phyloP scores from a whole-genome alignment of 2,329 filamentous ascomycete genomes.

The Fusarium palustre region DNA sequence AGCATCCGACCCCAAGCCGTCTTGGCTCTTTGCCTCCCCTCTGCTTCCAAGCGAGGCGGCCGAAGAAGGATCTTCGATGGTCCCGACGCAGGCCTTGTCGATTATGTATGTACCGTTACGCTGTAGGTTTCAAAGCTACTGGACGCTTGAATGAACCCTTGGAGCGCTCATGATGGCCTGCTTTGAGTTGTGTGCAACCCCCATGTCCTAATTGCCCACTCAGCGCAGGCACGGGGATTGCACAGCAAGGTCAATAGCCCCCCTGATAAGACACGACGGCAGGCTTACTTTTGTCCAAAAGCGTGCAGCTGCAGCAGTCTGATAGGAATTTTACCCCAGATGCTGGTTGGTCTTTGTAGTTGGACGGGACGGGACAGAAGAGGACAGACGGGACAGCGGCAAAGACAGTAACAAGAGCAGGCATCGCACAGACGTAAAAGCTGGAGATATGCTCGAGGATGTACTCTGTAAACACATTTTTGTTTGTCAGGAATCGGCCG shows the following conservation, averaged over 20 bases:
- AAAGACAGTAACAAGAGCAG: not conserved
- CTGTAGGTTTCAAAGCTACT: constrained; percentile 10
- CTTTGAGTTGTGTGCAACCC: constrained; percentile 15
- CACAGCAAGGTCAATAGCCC: constrained; percentile 25
- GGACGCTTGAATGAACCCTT: constrained; percentile 8
- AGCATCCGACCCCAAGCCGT: constrained; percentile 29
- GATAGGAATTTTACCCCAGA: constrained; percentile 22
- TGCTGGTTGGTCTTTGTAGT: not conserved
- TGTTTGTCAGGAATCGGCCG: constrained; percentile 27
- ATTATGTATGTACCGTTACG: constrained; percentile 9
- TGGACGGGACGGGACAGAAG: not conserved
- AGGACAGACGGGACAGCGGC: not conserved
- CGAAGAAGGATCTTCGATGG: constrained; percentile 36
- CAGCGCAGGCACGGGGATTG: constrained; percentile 26
- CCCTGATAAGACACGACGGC: constrained; percentile 25
- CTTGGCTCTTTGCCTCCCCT: constrained; percentile 25
- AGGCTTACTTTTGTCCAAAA: constrained; percentile 38
- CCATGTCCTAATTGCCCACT: constrained; percentile 26
- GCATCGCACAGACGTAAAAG: constrained; percentile 38
- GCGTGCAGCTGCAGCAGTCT: constrained; percentile 43
- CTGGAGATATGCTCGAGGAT: constrained; percentile 17
- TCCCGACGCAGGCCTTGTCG: constrained; percentile 24
- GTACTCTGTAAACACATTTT: constrained; percentile 14
- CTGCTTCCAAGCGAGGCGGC: constrained; percentile 28
- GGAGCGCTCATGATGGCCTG: constrained; percentile 17